Evolutionary conservation across 2,329 filamentous ascomycete species (phyloP).

Genomic region (Achaetomium macrosporum): DNA sequence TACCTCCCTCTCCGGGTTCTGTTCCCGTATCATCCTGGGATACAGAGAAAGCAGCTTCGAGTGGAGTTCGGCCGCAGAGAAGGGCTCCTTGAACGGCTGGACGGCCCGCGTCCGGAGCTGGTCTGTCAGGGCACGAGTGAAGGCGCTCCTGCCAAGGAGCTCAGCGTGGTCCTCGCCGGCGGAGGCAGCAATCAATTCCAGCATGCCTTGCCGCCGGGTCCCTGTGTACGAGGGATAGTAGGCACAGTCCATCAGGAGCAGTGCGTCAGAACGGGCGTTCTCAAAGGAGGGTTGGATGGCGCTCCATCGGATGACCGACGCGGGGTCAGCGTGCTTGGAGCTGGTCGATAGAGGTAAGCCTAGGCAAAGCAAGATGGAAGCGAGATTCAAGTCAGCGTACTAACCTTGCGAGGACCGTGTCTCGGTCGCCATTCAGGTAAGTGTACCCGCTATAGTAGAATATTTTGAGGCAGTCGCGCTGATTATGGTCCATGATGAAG

Average conservation of each 20-base stretch:
- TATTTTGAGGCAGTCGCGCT: conserved; percentile 52
- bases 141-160: conserved; percentile 44
- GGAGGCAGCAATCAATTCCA: conserved; percentile 52
- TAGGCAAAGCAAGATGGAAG: not conserved
- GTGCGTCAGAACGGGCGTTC: conserved; percentile 48
- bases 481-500: conserved; percentile 48
- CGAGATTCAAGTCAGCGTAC: conserved; percentile 9
- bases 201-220: conserved; percentile 46
- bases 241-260: conserved; percentile 54
- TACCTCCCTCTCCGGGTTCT: conserved; percentile 41
- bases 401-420: conserved; percentile 54
- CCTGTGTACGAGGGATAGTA: conserved; percentile 52
- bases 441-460: conserved; percentile 54
- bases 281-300: conserved; percentile 52
- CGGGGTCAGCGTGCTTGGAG: conserved; percentile 40
- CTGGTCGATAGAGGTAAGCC: conserved; percentile 31
- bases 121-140: conserved; percentile 46
- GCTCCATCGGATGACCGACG: conserved; percentile 48
- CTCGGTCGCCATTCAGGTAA: conserved; percentile 48
- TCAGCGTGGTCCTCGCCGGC: conserved; percentile 47
- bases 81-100: conserved; percentile 37
- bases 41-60: conserved; percentile 48
- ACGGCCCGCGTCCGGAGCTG: conserved; percentile 43
- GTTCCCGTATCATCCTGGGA: conserved; percentile 46
- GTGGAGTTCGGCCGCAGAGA: conserved; percentile 50